Evolutionary conservation across 768 basidiomycete species (phyloP).

Genomic region (Kwoniella dejecticola): DNA sequence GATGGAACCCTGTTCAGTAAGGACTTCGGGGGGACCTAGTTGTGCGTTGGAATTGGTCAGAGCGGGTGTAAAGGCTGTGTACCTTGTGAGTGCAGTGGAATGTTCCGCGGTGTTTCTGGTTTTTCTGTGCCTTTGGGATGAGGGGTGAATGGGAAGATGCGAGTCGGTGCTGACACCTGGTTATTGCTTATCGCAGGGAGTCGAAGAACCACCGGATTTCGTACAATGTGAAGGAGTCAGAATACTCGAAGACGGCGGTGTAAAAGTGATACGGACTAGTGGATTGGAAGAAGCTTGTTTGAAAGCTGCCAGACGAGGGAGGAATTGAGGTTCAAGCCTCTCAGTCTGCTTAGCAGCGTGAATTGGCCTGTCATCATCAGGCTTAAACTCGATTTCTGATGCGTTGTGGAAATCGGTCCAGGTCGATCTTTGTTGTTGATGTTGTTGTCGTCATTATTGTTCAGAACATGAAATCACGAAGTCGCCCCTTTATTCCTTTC

Average conservation of each 20-base stretch:
- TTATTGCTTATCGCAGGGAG: slow-evolving; percentile 60
- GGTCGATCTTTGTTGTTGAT: too few species aligned
- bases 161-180: background rate
- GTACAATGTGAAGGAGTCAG: slow-evolving; percentile 86
- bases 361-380: too few species aligned
- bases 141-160: too few species aligned
- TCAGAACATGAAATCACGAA: too few species aligned
- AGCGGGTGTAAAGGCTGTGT: slow-evolving; percentile 70
- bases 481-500: too few species aligned
- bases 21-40: slow-evolving; percentile 81
- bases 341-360: too few species aligned
- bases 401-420: too few species aligned
- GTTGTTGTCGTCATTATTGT: too few species aligned
- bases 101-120: too few species aligned
- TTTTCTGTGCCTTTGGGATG: too few species aligned
- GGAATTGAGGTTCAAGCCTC: too few species aligned
- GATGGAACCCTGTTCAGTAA: slow-evolving; percentile 89
- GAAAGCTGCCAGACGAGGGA: slow-evolving; percentile 68
- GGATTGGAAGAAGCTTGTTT: slow-evolving; percentile 80
- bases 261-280: slow-evolving; percentile 45
- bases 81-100: slow-evolving; percentile 61
- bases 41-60: slow-evolving; percentile 82
- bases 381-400: too few species aligned
- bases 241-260: slow-evolving; percentile 56
- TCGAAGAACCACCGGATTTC: slow-evolving; percentile 88